These are phyloP conservation scores for Silene vulgaris DNA, from an alignment of 179 eudicot genomes.

Conservation along the genomic window DNA sequence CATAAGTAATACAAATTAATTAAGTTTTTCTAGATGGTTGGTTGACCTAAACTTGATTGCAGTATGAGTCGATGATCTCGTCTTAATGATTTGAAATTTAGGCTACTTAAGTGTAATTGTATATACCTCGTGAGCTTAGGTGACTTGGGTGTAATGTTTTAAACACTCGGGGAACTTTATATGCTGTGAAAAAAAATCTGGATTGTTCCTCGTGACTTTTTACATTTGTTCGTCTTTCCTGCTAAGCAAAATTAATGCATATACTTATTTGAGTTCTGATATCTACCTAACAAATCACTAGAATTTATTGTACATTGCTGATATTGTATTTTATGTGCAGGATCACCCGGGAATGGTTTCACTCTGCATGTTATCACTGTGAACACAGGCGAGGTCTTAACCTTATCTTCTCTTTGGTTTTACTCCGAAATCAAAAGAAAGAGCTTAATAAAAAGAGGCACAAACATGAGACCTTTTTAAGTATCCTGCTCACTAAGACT, in stretches of 20 bases:
- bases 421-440: not conserved
- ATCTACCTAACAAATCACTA: not conserved
- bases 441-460: not conserved
- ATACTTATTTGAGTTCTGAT: not conserved
- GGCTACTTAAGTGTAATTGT: too few relatives aligned
- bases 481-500: not conserved
- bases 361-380: conserved; percentile 72
- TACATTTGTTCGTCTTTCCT: not conserved
- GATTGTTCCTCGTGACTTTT: too few relatives aligned
- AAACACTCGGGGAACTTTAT: too few relatives aligned
- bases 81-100: too few relatives aligned
- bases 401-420: not conserved
- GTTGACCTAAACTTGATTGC: too few relatives aligned
- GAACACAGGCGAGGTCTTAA: conserved; percentile 73
- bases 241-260: not conserved
- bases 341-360: conserved; percentile 66
- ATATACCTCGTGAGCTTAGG: too few relatives aligned
- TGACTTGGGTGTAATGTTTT: too few relatives aligned
- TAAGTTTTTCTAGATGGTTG: too few relatives aligned
- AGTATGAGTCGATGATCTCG: too few relatives aligned
- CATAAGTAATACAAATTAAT: too few relatives aligned
- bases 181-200: too few relatives aligned
- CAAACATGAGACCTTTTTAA: not conserved
- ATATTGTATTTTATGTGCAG: conserved; percentile 39
- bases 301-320: conserved; percentile 7